Base-by-base conservation (phyloP, 2,329 filamentous ascomycete genomes). In the Botrytis fabae region DNA sequence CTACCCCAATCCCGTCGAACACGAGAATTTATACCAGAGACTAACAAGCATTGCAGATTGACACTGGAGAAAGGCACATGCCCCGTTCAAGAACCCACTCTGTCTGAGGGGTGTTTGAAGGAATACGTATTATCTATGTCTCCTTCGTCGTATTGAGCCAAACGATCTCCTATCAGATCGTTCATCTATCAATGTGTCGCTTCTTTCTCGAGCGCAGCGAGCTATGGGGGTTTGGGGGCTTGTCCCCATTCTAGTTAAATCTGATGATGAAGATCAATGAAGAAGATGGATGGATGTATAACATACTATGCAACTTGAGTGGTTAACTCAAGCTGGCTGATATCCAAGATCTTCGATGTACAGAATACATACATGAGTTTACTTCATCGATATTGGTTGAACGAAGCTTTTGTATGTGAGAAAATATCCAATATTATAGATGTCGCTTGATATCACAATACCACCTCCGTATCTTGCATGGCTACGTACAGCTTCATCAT, bases 401-500 rank as follows among this genome's bases (percentile, higher is more conserved):
- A 18, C 10, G 35, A 8, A 61, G 6, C 32, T 61, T 40, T 38
- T 40, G 59, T 9, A 35, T 35, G 1, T 2, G 28, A 60, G 57
- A 22, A 12, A 35, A 35, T 57, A 28, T n/a, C 40, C 62, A 64
- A 44, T 32, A 14, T 46, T 42, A 32, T 57, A 28, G 51, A 28
- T 18, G 2, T 57, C 51, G 28, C n/a, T 57, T 28, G n/a, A 57
- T 57, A 9, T 57, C 51, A 28, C 51, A 14, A 57, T 57, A 18
- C 51, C 51, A 46, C 25, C 42, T 46, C 28, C 8, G 16, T 51
- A 66, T 66, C 63, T 66, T 38, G 35, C 46, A 54, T 38, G 38
- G 64, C 64, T 66, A 54, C 46, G 32, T 66, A 66, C 44, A 48
- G 20, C 63, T 38, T 16, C 32, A 65, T 35, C 48, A 51, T 65